Evolutionary conservation across 2,329 filamentous ascomycete genomes (phyloP).

Genomic region (Gyromitra esculenta): DNA sequence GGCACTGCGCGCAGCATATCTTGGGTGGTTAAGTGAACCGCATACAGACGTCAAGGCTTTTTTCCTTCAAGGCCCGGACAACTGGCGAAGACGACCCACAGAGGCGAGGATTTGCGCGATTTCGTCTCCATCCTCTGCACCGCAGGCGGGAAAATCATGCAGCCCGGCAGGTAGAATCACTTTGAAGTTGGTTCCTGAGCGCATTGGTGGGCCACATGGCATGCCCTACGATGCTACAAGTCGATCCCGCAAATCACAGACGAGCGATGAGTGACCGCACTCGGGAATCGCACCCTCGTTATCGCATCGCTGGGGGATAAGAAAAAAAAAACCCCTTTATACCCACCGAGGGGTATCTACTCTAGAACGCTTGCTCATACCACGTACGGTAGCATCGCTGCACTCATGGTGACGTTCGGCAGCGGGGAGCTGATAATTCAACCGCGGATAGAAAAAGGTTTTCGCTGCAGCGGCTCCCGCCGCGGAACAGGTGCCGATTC

Average conservation of each 20-base stretch:
- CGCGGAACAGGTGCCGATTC: slow-evolving; percentile 9
- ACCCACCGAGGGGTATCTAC: background rate
- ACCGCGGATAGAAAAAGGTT: slow-evolving; percentile 30
- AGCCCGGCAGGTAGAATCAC: slow-evolving; percentile 6
- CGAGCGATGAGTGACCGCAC: background rate
- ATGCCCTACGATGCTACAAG: slow-evolving; percentile 25
- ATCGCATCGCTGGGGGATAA: slow-evolving; percentile 29
- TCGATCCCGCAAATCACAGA: slow-evolving; percentile 36
- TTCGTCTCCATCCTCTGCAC: slow-evolving; percentile 32
- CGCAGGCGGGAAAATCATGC: slow-evolving; percentile 35
- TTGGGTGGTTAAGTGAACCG: slow-evolving; percentile 4
- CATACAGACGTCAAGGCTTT: slow-evolving; percentile 16
- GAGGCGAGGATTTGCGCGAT: slow-evolving; percentile 36
- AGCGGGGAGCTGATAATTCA: slow-evolving; percentile 6
- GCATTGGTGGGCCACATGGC: slow-evolving; percentile 41
- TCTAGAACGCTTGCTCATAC: slow-evolving; percentile 22
- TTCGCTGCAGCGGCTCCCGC: slow-evolving; percentile 9
- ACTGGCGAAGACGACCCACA: background rate
- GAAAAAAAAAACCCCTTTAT: background rate
- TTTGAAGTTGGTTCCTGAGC: slow-evolving; percentile 37
- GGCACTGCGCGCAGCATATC: slow-evolving; percentile 30
- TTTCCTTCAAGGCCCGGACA: background rate
- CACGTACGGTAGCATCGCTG: slow-evolving; percentile 16
- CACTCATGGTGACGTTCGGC: background rate
- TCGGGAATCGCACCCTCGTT: slow-evolving; percentile 27